Evolutionary conservation across 495 filamentous ascomycete species (phyloP), one percentile per base, ranked within the genome.

Genomic region (Hypoxylon rickii): DNA sequence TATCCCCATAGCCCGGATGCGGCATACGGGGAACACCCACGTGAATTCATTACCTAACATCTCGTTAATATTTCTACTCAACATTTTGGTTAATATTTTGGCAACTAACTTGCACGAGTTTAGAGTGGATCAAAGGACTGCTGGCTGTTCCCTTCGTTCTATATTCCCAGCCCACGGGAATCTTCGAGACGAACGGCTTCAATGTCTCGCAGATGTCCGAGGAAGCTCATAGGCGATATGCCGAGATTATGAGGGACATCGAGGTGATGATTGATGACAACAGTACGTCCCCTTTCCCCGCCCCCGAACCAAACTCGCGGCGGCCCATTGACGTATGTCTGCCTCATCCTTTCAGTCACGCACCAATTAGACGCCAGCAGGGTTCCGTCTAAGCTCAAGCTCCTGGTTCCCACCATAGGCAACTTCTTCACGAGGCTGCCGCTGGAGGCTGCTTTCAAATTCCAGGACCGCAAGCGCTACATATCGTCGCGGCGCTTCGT

Each of bases 81-180:
- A 29, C 10, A 29, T 29, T 10, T 4, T 29, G 4, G 18, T 55
- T 45, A 7, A 37, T 24, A 10, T 24, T 50, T 8, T 44, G 13
- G 26, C 45, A 54, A 12, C 58, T 61, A 51, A 59, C 41, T 18
- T 22, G 16, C 31, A 21, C 4, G n/a, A 11, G 7, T 17, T 44
- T 55, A 83, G 84, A 86, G 76, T 86, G 77, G 77, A 79, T 79
- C 67, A 81, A 95, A 77, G 94, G 92, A 22, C 80, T 98, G 0
- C 79, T 98, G 2, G 95, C 95, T 1, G 93, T 97, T 0, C 95
- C 95, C 0, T 99, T 99, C 67, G 93, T 99, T 42, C 83, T 99
- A 40, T 91, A 96, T 69, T 96, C 92, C 8, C 91, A 97, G 70
- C 95, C 95, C 5, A 93, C 90, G 0, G 89, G 89, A 12, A 79